These are phyloP conservation scores for Hymenoscyphus repandus DNA, from an alignment of 2,329 filamentous ascomycete genomes.

Conservation along the genomic window DNA sequence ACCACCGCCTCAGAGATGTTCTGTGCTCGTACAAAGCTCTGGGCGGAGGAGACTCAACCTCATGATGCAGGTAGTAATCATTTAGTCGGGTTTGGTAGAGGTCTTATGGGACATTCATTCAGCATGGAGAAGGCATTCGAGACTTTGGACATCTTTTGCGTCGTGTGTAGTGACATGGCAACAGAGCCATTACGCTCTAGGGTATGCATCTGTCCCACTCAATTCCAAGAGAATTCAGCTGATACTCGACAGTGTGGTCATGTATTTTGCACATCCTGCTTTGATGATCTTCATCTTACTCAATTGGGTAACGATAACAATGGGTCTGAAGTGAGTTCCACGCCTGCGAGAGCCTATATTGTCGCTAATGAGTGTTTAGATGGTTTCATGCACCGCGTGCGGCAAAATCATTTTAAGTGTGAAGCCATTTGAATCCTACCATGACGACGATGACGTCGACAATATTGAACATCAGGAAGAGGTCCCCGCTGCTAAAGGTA, in stretches of 20 bases:
- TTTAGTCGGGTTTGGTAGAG: constrained; percentile 18
- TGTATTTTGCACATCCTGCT: too few species aligned
- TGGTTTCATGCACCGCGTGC: constrained; percentile 21
- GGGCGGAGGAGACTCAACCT: constrained; percentile 12
- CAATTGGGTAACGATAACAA: too few species aligned
- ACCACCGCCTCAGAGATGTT: constrained; percentile 13
- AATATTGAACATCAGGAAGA: not conserved
- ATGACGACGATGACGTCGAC: constrained; percentile 11
- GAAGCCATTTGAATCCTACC: constrained; percentile 6
- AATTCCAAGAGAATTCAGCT: too few species aligned
- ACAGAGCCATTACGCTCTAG: constrained; percentile 36
- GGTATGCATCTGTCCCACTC: too few species aligned
- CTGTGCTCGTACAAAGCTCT: constrained; percentile 27
- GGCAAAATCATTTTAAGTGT: constrained; percentile 12
- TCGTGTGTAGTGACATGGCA: constrained; percentile 37
- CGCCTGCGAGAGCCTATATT: too few species aligned
- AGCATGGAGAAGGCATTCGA: constrained; percentile 30
- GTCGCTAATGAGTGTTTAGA: constrained; percentile 1
- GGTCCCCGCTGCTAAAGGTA: not conserved
- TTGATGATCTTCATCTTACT: too few species aligned
- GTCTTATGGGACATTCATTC: constrained; percentile 28
- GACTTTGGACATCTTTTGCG: constrained; percentile 34
- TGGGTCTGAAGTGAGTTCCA: too few species aligned
- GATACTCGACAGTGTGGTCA: too few species aligned
- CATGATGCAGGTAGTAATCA: not conserved